Base-by-base conservation (phyloP, 768 basidiomycete species). In the Boletus tylopilopsis region DNA sequence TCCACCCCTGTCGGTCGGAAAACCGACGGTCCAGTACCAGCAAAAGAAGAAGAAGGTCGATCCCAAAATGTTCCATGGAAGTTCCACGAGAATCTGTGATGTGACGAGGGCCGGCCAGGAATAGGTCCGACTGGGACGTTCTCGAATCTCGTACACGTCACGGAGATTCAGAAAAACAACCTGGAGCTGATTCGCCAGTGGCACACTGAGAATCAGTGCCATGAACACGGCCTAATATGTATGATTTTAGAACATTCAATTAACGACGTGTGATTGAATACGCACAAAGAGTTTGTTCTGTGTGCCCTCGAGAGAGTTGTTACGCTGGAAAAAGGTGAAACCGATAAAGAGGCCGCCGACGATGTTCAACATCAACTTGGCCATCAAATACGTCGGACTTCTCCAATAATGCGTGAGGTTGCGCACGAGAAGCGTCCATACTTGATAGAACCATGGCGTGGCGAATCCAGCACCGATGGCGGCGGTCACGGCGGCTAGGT, bases 21-120 rank as follows among this genome's bases (percentile, higher is more conserved):
- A 82, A 0, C 84, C 84, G 42, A 85, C 80, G 5, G 83, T 82
- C 79, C 80, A 85, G 65, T 76, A 87, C 84, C 84, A 87, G 56
- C 76, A 79, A 45, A 84, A 57, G 69, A 79, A 88, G 67, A 82
- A 76, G 12, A 87, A 47, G 0, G 74, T 70, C 1, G 82, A 79
- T 25, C 78, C 77, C 5, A 80, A 8, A 32, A 84, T 74, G 52
- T 84, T 83, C 78, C 79, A 83, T 2, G 82, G 82, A 1, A 84
- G 44, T 53, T 83, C 83, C 5, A 78, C 71, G 9, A 84, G 55
- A 38, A 84, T 68, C 58, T 79, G 77, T 0, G 81, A 71, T 0
- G 79, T 76, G 22, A 82, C 53, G 16, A 84, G 69, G 0, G 81
- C 79, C 1, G 76, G 72, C 84, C 84, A 87, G 49, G 73, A 75